Conservation (phyloP, 345 rosid species). For the Dovyalis caffra region DNA sequence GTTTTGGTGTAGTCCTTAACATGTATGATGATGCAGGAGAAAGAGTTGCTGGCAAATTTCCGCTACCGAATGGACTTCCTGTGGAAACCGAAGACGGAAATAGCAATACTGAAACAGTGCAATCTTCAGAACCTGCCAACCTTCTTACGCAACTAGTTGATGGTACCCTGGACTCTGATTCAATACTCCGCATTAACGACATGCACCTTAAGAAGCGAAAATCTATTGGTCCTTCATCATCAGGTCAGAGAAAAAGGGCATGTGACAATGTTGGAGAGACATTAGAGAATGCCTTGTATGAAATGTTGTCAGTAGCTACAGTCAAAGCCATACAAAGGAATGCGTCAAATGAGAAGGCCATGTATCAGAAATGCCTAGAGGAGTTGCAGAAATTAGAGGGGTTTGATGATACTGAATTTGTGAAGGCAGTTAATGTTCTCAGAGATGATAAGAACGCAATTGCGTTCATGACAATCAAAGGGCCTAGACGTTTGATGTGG, state of each 20-base stretch:
- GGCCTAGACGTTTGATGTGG: constrained; percentile 30
- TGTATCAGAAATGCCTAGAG: constrained; percentile 37
- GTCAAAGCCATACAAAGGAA: constrained; percentile 22
- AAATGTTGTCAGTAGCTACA: constrained; percentile 30
- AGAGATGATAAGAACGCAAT: constrained; percentile 39
- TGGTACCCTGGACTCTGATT: constrained; percentile 38
- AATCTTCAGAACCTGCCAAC: constrained; percentile 31
- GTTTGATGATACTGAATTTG: constrained; percentile 29
- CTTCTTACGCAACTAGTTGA: constrained; percentile 30
- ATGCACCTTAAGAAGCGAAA: constrained; percentile 28
- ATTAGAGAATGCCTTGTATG: constrained; percentile 29
- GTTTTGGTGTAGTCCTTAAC: neutral
- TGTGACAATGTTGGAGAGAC: constrained; percentile 21
- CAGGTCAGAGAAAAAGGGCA: constrained; percentile 24
- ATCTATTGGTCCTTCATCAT: constrained; percentile 12
- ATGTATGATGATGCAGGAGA: constrained; percentile 31
- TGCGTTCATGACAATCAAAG: constrained; percentile 35
- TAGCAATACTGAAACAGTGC: constrained; percentile 36
- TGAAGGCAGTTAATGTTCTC: constrained; percentile 33
- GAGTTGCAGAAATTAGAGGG: constrained; percentile 38
- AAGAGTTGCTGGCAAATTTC: constrained; percentile 21
- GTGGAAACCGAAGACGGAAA: constrained; percentile 33
- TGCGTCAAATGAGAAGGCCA: constrained; percentile 20
- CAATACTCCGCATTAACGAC: constrained; percentile 24
- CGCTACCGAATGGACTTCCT: constrained; percentile 13